These are phyloP conservation scores for Cladosporium sp. DNA, from an alignment of 2,329 filamentous ascomycete species.

Conservation along the genomic window DNA sequence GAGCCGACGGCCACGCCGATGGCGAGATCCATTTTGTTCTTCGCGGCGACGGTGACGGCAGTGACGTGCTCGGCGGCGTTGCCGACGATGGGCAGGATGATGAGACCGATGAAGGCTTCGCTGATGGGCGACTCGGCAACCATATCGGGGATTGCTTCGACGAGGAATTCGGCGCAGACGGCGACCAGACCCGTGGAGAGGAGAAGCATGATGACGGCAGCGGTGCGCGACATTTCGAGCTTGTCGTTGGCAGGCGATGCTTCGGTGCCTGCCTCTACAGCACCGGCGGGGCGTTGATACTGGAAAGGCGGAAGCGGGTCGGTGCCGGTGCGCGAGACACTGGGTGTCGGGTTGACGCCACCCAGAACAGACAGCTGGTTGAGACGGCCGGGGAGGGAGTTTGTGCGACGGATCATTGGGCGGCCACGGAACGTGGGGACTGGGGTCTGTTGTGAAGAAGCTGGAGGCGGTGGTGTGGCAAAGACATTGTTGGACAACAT, in stretches of 20 bases:
- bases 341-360: constrained; percentile 17
- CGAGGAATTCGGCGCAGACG: constrained; percentile 66
- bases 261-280: constrained; percentile 15
- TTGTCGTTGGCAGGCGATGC: constrained; percentile 29
- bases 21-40: constrained; percentile 81
- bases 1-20: constrained; percentile 77
- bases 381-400: constrained; percentile 67
- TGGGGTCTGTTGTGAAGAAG: constrained; percentile 8
- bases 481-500: constrained; percentile 71
- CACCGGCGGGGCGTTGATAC: constrained; percentile 11
- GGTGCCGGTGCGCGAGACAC: constrained; percentile 10
- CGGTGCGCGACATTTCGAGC: constrained; percentile 52
- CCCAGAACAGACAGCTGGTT: constrained; percentile 30
- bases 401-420: constrained; percentile 60
- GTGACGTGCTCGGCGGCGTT: constrained; percentile 81
- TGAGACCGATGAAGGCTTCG: constrained; percentile 73
- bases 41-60: constrained; percentile 72
- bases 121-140: constrained; percentile 56
- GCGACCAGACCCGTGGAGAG: constrained; percentile 57
- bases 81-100: constrained; percentile 76
- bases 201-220: constrained; percentile 53
- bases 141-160: constrained; percentile 67
- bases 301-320: constrained; percentile 28
- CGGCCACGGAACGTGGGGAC: constrained; percentile 14
- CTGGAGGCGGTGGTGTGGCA: constrained; percentile 35